phyloP scores from a whole-genome alignment of 2,329 filamentous ascomycete genomes.

The Sclerotinia borealis region DNA sequence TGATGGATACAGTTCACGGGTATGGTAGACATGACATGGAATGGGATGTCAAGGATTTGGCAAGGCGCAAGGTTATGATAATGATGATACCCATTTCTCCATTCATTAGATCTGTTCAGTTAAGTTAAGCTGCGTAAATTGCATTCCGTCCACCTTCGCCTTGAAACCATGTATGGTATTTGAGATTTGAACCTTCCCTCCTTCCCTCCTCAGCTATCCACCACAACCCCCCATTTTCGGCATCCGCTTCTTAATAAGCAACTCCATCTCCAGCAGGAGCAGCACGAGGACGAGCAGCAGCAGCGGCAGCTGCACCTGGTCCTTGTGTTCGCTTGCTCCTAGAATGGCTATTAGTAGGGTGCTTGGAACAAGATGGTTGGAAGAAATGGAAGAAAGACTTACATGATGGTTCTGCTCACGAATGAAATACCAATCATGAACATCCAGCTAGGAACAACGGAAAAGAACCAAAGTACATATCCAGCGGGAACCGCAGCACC shows the following conservation, averaged over 20 bases:
- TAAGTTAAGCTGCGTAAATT: slow-evolving; percentile 1
- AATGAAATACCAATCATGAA: slow-evolving; percentile 74
- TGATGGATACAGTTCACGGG: background rate
- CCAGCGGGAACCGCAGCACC: slow-evolving; percentile 58
- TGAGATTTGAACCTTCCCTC: background rate
- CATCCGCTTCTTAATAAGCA: slow-evolving; percentile 13
- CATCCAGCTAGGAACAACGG: slow-evolving; percentile 64
- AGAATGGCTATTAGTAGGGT: slow-evolving; percentile 12
- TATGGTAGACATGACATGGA: background rate
- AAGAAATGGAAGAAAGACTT: slow-evolving; percentile 36
- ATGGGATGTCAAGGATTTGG: background rate
- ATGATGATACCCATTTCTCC: slow-evolving; percentile 23
- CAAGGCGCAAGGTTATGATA: slow-evolving; percentile 12
- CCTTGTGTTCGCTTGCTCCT: slow-evolving; percentile 18
- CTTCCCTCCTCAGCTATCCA: too few species aligned
- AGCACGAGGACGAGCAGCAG: slow-evolving; percentile 21
- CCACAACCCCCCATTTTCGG: background rate
- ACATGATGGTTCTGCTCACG: slow-evolving; percentile 70
- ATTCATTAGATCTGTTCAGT: background rate
- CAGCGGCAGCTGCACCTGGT: slow-evolving; percentile 17
- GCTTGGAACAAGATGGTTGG: background rate
- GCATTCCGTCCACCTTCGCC: background rate
- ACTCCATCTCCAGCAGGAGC: slow-evolving; percentile 23
- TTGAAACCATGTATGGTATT: background rate
- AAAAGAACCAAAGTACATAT: slow-evolving; percentile 62